phyloP scores from a whole-genome alignment of 106 monocot genomes.

The Acanthochlamys bracteata region DNA sequence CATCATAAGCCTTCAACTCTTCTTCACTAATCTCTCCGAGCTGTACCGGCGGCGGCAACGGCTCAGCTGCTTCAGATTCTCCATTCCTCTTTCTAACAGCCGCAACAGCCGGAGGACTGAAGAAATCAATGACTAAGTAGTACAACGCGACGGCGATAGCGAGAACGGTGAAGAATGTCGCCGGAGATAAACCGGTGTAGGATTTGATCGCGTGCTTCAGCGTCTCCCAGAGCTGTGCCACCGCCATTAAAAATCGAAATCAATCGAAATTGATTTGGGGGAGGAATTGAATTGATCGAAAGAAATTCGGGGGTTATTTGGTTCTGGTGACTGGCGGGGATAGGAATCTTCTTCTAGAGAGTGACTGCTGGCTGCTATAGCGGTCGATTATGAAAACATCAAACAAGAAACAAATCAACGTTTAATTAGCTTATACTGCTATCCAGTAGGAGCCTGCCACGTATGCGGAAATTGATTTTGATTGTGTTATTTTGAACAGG shows the following conservation, averaged over 20 bases:
- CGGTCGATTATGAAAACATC: too few species aligned
- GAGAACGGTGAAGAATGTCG: slow-evolving; percentile 32
- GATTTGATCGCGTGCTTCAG: slow-evolving; percentile 28
- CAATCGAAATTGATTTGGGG: too few species aligned
- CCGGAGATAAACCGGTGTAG: slow-evolving; percentile 47
- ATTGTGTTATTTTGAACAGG: too few species aligned
- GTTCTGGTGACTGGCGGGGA: too few species aligned
- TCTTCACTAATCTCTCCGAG: slow-evolving; percentile 51
- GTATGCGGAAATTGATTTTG: too few species aligned
- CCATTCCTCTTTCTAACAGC: neutral
- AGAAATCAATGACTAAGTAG: slow-evolving; percentile 17
- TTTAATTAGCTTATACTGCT: too few species aligned
- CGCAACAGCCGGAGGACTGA: slow-evolving; percentile 10
- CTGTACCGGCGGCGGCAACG: slow-evolving; percentile 42
- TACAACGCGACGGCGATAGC: slow-evolving; percentile 30
- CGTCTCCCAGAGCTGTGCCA: slow-evolving; percentile 23
- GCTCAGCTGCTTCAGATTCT: slow-evolving; percentile 12
- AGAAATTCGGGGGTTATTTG: too few species aligned
- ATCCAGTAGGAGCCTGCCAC: too few species aligned
- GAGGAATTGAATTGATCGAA: too few species aligned
- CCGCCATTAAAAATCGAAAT: slow-evolving; percentile 10
- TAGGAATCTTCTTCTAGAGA: too few species aligned
- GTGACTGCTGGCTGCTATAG: too few species aligned
- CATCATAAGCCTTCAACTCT: slow-evolving; percentile 44
- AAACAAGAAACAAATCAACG: too few species aligned